These are phyloP conservation scores for Metschnikowia rubicola DNA, from an alignment of 805 yeast species.

Conservation along the genomic window DNA sequence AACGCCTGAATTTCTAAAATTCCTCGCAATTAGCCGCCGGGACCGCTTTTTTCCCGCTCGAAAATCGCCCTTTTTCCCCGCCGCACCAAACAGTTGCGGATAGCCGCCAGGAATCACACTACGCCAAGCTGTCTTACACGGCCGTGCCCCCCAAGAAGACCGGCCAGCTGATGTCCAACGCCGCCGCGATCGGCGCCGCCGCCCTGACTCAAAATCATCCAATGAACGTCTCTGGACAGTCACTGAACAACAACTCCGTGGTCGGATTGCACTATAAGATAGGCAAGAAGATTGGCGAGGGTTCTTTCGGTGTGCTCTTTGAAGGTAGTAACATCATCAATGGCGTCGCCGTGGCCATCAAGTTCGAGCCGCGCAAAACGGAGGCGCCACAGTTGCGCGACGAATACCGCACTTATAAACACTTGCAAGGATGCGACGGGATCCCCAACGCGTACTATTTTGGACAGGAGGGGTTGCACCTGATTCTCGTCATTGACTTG, in stretches of 20 bases:
- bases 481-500: conserved; percentile 70
- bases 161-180: conserved; percentile 21
- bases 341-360: conserved; percentile 68
- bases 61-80: too few relatives aligned
- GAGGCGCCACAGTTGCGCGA: conserved; percentile 84
- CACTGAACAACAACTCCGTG: conserved; percentile 34
- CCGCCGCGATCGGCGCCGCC: conserved; percentile 41
- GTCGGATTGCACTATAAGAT: conserved; percentile 71
- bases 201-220: conserved; percentile 26
- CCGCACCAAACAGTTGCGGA: too few relatives aligned
- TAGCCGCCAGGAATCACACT: too few relatives aligned
- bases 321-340: conserved; percentile 74
- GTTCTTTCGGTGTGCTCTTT: conserved; percentile 81
- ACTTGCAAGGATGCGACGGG: conserved; percentile 63
- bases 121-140: background rate
- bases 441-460: conserved; percentile 82
- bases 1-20: too few relatives aligned
- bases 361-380: conserved; percentile 75
- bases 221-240: conserved; percentile 15
- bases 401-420: conserved; percentile 75
- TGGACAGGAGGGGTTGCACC: conserved; percentile 82
- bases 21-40: too few relatives aligned
- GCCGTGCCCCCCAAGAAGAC: background rate
- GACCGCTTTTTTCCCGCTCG: too few relatives aligned
- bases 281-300: conserved; percentile 84